phyloP scores from a whole-genome alignment of 495 filamentous ascomycete genomes.

The Endocarpon pusillum region DNA sequence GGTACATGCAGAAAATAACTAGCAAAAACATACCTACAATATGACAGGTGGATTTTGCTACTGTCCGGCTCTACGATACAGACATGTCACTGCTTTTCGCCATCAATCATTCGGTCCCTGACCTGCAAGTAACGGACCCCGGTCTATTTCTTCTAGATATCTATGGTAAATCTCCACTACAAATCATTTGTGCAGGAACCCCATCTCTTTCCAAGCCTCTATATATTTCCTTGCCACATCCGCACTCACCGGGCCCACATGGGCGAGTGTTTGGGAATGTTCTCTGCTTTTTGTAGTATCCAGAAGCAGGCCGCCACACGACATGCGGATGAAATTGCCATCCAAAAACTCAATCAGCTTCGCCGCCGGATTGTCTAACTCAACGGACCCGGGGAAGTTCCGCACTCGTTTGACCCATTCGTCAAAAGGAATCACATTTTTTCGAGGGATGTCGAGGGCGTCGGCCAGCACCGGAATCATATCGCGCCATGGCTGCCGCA shows the following conservation, averaged over 20 bases:
- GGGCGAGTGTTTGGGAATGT: conserved; percentile 24
- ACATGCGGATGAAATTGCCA: conserved; percentile 32
- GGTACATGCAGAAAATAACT: too few relatives aligned
- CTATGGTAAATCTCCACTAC: too few relatives aligned
- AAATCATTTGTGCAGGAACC: conserved; percentile 10
- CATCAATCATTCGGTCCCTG: too few relatives aligned
- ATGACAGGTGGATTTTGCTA: too few relatives aligned
- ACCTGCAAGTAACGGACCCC: too few relatives aligned
- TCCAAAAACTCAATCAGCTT: conserved; percentile 32
- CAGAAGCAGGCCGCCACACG: conserved; percentile 32
- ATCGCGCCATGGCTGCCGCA: conserved; percentile 28
- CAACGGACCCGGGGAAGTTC: conserved; percentile 7
- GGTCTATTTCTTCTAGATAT: too few relatives aligned
- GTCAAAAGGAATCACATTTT: conserved; percentile 23
- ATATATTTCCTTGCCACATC: conserved; percentile 25
- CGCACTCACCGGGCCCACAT: conserved; percentile 20
- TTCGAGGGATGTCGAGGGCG: conserved; percentile 19
- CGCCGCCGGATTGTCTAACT: conserved; percentile 29
- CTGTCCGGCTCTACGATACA: too few relatives aligned
- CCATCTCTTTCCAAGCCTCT: conserved; percentile 22
- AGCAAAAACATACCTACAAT: too few relatives aligned
- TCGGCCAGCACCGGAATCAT: conserved; percentile 25
- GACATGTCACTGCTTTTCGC: too few relatives aligned
- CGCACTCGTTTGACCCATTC: conserved; percentile 32
- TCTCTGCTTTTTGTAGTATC: conserved; percentile 21